A percentile compares a stretch with the other conserved stretches of the same genome.
phyloP scores from a whole-genome alignment of 2,329 filamentous ascomycete species.

The Diaporthe humulicola region DNA sequence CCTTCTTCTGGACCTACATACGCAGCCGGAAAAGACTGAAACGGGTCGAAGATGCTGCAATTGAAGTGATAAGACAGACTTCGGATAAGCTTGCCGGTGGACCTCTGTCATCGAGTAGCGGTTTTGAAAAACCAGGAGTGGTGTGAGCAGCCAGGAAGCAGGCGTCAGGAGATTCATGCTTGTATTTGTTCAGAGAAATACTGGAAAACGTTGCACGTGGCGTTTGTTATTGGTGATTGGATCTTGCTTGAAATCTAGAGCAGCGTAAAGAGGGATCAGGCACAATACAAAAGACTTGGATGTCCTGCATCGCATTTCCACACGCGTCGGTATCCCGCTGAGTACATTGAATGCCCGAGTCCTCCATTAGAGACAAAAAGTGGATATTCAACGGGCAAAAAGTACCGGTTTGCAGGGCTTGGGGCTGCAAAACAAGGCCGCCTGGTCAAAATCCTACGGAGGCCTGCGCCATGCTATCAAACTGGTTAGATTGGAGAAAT shows the following conservation, averaged over 20 bases:
- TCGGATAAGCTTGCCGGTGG: background rate
- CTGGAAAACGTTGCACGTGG: background rate
- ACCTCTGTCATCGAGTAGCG: background rate
- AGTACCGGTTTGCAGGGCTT: background rate
- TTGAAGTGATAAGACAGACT: background rate
- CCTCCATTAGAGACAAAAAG: background rate
- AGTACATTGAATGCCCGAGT: too few relatives aligned
- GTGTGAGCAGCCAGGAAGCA: background rate
- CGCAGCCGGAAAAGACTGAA: background rate
- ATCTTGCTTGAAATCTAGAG: background rate
- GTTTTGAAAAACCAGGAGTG: background rate
- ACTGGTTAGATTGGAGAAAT: background rate
- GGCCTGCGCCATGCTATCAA: background rate
- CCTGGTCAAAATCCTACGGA: background rate
- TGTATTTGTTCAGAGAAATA: background rate
- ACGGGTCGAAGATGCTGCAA: background rate
- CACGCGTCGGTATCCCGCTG: too few relatives aligned
- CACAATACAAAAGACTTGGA: too few relatives aligned
- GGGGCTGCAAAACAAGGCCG: background rate
- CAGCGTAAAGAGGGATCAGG: too few relatives aligned
- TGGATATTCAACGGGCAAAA: background rate
- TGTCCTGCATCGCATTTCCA: too few relatives aligned
- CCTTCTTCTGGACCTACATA: conserved; percentile 21
- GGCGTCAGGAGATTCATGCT: background rate
- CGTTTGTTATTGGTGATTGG: background rate